Percentiles rank a stretch among this genome's conserved stretches.
These are phyloP conservation scores for Pseudonitzschia multiseries DNA, from an alignment of 108 stramenopile species.

Conservation along the genomic window DNA sequence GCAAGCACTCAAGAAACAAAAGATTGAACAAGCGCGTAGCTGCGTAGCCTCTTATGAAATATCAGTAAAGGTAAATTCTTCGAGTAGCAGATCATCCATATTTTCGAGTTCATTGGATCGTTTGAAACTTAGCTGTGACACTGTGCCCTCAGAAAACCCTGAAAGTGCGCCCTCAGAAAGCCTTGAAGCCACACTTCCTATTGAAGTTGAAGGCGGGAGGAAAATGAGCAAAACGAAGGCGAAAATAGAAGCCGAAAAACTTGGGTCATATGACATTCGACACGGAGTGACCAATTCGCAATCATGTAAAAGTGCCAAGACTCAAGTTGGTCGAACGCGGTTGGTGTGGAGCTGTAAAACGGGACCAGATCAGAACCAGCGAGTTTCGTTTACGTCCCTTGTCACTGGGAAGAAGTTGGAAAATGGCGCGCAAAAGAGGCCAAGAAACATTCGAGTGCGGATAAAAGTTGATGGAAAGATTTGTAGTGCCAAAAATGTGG, in stretches of 20 bases:
- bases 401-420: constrained; percentile 61
- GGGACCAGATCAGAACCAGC: constrained; percentile 32
- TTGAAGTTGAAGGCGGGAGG: constrained; percentile 32
- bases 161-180: neutral
- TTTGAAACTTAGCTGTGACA: neutral
- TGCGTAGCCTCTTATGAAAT: constrained; percentile 2
- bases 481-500: neutral
- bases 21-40: constrained; percentile 13
- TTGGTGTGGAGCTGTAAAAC: constrained; percentile 57
- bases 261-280: constrained; percentile 71
- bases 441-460: constrained; percentile 59
- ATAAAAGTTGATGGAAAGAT: constrained; percentile 57
- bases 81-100: constrained; percentile 31
- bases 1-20: constrained; percentile 14
- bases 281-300: constrained; percentile 34
- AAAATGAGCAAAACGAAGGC: constrained; percentile 24
- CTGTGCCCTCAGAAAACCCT: neutral
- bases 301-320: constrained; percentile 33
- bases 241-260: constrained; percentile 27
- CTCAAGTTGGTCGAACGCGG: constrained; percentile 59
- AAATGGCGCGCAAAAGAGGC: constrained; percentile 48
- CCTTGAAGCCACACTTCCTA: constrained; percentile 31
- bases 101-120: constrained; percentile 7
- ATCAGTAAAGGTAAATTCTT: constrained; percentile 30
- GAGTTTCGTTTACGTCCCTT: constrained; percentile 49